Percentiles rank a stretch among this genome's conserved stretches.
These are phyloP conservation scores for Dillenia suffruticosa DNA, from an alignment of 164 flowering plant species.

Conservation along the genomic window DNA sequence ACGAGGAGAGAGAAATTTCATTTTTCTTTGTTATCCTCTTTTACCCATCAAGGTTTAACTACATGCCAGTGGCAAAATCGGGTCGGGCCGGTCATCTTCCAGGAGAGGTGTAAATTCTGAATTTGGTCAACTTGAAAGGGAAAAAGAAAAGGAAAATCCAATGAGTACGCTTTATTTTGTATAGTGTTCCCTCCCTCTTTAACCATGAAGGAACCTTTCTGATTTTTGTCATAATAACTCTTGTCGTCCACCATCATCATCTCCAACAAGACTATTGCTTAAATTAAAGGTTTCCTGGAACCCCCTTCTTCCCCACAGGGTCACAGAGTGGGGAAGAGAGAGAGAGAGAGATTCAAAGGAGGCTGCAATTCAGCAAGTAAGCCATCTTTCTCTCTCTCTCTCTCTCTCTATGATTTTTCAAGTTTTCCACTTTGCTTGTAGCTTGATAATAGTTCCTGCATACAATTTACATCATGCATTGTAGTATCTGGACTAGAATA, in stretches of 20 bases:
- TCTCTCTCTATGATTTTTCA: background rate
- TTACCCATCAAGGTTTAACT: no score
- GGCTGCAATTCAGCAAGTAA: constrained; percentile 11
- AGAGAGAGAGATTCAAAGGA: constrained; percentile 2
- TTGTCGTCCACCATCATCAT: constrained; percentile 27
- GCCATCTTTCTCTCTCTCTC: background rate
- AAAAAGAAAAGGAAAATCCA: constrained; percentile 13
- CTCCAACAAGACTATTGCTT: constrained; percentile 4
- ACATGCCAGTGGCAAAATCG: no score
- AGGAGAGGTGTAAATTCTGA: background rate
- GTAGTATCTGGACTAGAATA: background rate
- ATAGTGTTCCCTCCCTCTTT: constrained; percentile 48
- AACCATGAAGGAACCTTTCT: constrained; percentile 13
- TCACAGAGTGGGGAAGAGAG: constrained; percentile 2
- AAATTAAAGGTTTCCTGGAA: constrained; percentile 10
- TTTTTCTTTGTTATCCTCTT: no score
- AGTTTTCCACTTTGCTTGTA: background rate
- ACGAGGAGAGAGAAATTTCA: no score
- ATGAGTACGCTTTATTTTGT: constrained; percentile 49
- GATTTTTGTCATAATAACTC: constrained; percentile 28
- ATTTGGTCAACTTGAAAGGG: background rate
- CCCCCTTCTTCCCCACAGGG: constrained; percentile 21
- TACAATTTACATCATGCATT: constrained; percentile 1
- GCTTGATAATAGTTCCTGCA: constrained; percentile 2
- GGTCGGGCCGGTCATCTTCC: background rate